Percentiles rank a stretch among this genome's conserved stretches.
These are phyloP conservation scores for Mortierella sp. DNA, from an alignment of 371 early-diverging fungal species.

Conservation along the genomic window DNA sequence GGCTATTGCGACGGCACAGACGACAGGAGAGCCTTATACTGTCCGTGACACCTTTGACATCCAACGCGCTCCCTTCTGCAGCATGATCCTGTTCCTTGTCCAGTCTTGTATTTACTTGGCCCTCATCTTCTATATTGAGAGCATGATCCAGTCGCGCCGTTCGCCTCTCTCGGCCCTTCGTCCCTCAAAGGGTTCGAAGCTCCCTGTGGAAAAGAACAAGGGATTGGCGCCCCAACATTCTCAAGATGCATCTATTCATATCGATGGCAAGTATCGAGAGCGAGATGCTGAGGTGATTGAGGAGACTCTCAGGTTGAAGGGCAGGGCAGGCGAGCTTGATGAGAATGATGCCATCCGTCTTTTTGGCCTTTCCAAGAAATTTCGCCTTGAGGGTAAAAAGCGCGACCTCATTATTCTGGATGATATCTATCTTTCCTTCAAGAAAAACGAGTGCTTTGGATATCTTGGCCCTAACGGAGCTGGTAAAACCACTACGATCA, in stretches of 20 bases:
- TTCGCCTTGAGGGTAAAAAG: conserved; percentile 31
- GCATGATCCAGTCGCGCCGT: conserved; percentile 44
- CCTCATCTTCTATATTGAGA: conserved; percentile 42
- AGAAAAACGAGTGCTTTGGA: conserved; percentile 67
- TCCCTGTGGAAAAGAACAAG: too few relatives aligned
- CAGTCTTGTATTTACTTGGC: conserved; percentile 24
- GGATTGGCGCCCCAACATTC: not conserved
- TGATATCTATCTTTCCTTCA: conserved; percentile 52
- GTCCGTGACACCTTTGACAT: conserved; percentile 47
- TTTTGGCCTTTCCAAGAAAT: conserved; percentile 47
- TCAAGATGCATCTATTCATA: conserved; percentile 19
- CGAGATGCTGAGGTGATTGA: conserved; percentile 47
- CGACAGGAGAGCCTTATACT: conserved; percentile 27
- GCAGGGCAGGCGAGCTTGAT: conserved; percentile 18
- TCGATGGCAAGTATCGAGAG: conserved; percentile 44
- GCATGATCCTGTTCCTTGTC: conserved; percentile 43
- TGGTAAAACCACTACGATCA: conserved; percentile 68
- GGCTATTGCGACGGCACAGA: conserved; percentile 37
- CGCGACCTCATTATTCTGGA: conserved; percentile 39
- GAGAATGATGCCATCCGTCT: conserved; percentile 53
- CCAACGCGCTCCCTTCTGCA: conserved; percentile 21
- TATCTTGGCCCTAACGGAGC: conserved; percentile 68
- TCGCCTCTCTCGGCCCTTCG: conserved; percentile 15
- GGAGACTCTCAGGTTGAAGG: conserved; percentile 36
- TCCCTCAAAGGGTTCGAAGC: too few relatives aligned